phyloP scores from a whole-genome alignment of 257 asterid species.

The Solanum ossicruentum region DNA sequence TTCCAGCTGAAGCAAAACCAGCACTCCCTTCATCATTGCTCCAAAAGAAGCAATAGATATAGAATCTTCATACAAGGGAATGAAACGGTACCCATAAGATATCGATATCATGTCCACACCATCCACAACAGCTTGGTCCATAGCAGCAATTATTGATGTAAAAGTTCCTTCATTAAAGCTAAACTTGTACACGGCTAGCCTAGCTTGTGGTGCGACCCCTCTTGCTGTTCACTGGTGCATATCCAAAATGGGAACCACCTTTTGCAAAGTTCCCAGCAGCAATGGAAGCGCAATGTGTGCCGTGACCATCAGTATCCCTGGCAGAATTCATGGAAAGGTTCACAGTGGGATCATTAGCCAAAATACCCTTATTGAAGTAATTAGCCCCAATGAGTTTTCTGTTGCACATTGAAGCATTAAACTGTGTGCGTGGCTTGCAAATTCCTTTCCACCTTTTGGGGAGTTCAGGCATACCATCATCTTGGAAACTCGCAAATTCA shows the following conservation, averaged over 20 bases:
- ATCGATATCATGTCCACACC: neutral
- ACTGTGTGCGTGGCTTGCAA: neutral
- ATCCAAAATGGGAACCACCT: neutral
- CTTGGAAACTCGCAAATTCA: neutral
- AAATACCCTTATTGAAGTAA: neutral
- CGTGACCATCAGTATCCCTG: neutral
- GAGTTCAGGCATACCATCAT: neutral
- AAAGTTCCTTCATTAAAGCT: neutral
- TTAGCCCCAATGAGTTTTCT: neutral
- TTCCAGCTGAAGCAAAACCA: conserved; percentile 2
- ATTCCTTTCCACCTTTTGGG: conserved; percentile 14
- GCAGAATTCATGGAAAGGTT: neutral
- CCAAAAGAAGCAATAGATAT: neutral
- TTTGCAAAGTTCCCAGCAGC: neutral
- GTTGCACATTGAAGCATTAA: neutral
- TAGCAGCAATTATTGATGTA: conserved; percentile 10
- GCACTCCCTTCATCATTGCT: neutral
- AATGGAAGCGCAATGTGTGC: neutral
- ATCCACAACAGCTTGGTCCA: conserved; percentile 15
- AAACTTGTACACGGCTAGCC: conserved; percentile 5
- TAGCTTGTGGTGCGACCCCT: conserved; percentile 2
- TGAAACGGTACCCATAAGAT: neutral
- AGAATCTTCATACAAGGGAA: conserved; percentile 1
- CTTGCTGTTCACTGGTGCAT: conserved; percentile 1
- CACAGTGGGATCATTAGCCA: neutral